Conservation (phyloP, 78 protist species). For the Mantamonas sphyraenae region DNA sequence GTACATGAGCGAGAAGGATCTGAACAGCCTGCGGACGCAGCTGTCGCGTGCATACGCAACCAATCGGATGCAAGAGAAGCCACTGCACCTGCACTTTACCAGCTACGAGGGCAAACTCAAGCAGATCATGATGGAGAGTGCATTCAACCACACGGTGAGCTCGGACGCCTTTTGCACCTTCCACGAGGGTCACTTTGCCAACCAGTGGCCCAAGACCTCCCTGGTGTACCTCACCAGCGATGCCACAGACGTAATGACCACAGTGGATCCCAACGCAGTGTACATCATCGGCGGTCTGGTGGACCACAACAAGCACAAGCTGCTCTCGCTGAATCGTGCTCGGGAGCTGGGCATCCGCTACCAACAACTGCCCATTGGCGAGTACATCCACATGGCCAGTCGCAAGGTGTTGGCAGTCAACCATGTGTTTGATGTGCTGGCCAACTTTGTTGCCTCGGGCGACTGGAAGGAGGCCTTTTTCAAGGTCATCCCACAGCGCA, state of each 20-base stretch:
- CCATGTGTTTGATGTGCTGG: conserved; percentile 58
- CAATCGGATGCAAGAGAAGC: too few relatives aligned
- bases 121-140: too few relatives aligned
- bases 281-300: conserved; percentile 69
- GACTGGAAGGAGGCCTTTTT: conserved; percentile 49
- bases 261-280: conserved; percentile 32
- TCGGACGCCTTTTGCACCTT: too few relatives aligned
- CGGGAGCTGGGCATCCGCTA: conserved; percentile 29
- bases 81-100: too few relatives aligned
- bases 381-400: conserved; percentile 30
- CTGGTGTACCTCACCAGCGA: conserved; percentile 34
- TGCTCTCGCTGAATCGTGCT: conserved; percentile 32
- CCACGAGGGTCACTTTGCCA: too few relatives aligned
- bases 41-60: too few relatives aligned
- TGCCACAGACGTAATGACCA: conserved; percentile 30
- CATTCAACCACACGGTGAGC: too few relatives aligned
- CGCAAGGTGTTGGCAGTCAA: conserved; percentile 53
- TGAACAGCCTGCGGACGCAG: too few relatives aligned
- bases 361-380: conserved; percentile 57
- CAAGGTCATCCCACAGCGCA: conserved; percentile 45
- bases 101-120: too few relatives aligned
- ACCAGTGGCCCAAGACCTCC: too few relatives aligned
- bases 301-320: conserved; percentile 65
- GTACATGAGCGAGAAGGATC: too few relatives aligned
- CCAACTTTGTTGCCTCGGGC: neutral